These are phyloP conservation scores for Ustulina deusta DNA, from an alignment of 2,329 filamentous ascomycete genomes.

Conservation along the genomic window DNA sequence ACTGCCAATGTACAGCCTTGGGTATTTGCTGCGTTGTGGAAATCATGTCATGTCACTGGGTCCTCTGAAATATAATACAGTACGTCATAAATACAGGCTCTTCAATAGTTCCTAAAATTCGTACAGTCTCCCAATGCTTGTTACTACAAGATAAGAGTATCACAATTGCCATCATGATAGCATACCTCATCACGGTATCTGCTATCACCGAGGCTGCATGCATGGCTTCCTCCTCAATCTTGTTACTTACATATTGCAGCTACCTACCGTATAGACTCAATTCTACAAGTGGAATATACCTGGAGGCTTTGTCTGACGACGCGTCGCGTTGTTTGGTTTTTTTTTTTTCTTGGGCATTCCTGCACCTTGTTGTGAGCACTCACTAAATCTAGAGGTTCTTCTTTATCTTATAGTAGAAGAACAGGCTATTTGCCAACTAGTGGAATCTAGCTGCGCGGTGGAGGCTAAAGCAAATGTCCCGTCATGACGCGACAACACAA, in stretches of 20 bases:
- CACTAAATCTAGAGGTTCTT: too few species aligned
- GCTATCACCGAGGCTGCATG: neutral
- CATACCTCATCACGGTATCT: neutral
- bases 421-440: too few species aligned
- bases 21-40: neutral
- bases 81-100: neutral
- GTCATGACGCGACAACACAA: neutral
- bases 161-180: neutral
- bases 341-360: neutral
- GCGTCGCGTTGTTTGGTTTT: neutral
- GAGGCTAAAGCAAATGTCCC: neutral
- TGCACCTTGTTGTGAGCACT: constrained; percentile 1
- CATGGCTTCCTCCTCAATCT: neutral
- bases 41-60: neutral
- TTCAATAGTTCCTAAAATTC: neutral
- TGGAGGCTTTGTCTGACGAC: neutral
- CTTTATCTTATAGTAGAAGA: too few species aligned
- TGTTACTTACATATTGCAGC: neutral
- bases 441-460: neutral
- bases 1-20: constrained; percentile 4
- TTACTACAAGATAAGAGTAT: neutral
- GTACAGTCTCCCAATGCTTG: neutral
- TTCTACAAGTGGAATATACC: neutral
- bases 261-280: neutral
- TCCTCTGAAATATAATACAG: neutral